These are phyloP conservation scores for Flaveria trinervia DNA, from an alignment of 129 eudicot species.

Conservation along the genomic window DNA sequence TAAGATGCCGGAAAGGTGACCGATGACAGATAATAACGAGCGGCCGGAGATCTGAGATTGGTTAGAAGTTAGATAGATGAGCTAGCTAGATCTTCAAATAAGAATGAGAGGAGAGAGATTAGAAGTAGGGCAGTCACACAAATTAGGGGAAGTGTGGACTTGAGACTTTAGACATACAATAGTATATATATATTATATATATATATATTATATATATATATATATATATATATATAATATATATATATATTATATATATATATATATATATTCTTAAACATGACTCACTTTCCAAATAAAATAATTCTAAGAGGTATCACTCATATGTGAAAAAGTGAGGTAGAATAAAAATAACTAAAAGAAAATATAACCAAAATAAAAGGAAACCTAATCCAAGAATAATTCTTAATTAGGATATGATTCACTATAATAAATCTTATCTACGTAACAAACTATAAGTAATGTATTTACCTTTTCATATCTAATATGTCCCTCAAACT, in stretches of 20 bases:
- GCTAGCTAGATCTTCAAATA: neutral
- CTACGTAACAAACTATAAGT: too few relatives aligned
- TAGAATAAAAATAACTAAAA: too few relatives aligned
- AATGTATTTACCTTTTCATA: too few relatives aligned
- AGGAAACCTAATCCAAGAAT: too few relatives aligned
- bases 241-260: neutral
- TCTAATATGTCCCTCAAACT: too few relatives aligned
- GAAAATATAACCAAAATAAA: too few relatives aligned
- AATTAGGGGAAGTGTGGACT: conserved; percentile 9
- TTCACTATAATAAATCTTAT: too few relatives aligned
- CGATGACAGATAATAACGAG: neutral
- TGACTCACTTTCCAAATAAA: conserved; percentile 11
- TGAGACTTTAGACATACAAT: neutral
- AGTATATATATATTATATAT: neutral
- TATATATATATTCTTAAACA: conserved; percentile 15
- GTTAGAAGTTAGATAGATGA: neutral
- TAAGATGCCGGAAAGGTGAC: conserved; percentile 1
- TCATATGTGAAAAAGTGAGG: too few relatives aligned
- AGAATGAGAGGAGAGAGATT: conserved; percentile 20
- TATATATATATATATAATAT: conserved; percentile 1
- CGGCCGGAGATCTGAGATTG: conserved; percentile 34
- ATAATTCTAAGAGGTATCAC: too few relatives aligned
- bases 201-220: conserved; percentile 1
- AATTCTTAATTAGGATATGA: too few relatives aligned
- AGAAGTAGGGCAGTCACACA: conserved; percentile 32